Base-by-base conservation (phyloP, 1,284 basidiomycete species). In the Trametes polyzona region DNA sequence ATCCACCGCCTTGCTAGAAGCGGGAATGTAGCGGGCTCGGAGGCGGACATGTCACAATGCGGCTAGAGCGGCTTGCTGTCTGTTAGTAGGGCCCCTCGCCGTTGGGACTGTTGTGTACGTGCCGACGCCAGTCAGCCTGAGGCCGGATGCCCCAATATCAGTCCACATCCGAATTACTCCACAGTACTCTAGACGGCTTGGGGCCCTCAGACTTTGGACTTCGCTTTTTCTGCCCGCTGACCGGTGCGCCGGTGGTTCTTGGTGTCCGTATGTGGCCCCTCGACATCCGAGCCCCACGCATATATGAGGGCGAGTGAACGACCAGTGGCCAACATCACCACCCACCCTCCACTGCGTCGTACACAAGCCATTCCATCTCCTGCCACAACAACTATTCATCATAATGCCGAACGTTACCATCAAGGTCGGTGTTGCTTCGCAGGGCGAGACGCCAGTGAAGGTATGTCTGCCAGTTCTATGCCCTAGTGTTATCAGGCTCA, bases 141-240 rank as follows among this genome's bases (percentile, higher is more conserved):
- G 26, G 21, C 37, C 51, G 42, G 51, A 33, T 39, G 7, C 23
- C 42, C 51, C 24, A 19, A 52, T 33, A n/a, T 39, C 36, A 35
- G 51, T 36, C 42, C 33, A 30, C 14, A 52, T 52, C 51, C 51
- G 42, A 44, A 52, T 16, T 24, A n/a, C n/a, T n/a, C n/a, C n/a
- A n/a, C n/a, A n/a, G n/a, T n/a, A n/a, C 26, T 3, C 51, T 12
- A 27, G 10, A 10, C 41, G 32, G 27, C 36, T 24, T 4, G 29
- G 10, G 21, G 29, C 29, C 44, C 4, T 4, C 7, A 12, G 21
- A 12, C 11, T 5, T 4, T 23, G 21, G 39, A 23, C 7, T 2
- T 14, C 14, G 10, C 5, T 33, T 17, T 4, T 16, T 32, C 19
- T 33, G 17, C n/a, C 30, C 2, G 11, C n/a, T 12, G 21, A 24